These are phyloP conservation scores for Juglanconis oblonga DNA, from an alignment of 2,329 filamentous ascomycete genomes.

Conservation along the genomic window DNA sequence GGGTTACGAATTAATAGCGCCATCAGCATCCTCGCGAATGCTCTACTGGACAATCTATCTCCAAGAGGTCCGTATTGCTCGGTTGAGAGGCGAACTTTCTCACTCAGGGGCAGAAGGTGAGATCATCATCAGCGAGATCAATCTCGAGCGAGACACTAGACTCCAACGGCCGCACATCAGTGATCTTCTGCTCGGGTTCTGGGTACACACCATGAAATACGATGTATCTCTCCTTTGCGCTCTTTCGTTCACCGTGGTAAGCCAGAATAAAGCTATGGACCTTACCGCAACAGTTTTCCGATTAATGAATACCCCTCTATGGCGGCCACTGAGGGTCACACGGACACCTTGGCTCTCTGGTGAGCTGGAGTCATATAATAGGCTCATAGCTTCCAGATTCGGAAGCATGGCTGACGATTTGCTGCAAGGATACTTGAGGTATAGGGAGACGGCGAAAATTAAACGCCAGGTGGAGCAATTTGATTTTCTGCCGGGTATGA, in stretches of 20 bases:
- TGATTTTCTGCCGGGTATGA: background rate
- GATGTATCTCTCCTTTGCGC: background rate
- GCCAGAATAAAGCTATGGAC: accelerated
- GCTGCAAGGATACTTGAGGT: background rate
- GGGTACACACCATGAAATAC: background rate
- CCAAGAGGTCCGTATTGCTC: background rate
- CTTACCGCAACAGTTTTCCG: background rate
- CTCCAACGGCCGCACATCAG: background rate
- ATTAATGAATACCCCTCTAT: background rate
- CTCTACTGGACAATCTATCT: background rate
- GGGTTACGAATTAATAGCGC: background rate
- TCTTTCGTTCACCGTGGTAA: background rate
- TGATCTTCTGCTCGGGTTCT: background rate
- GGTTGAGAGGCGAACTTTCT: background rate
- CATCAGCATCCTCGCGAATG: background rate
- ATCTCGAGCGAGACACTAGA: background rate
- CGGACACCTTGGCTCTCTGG: background rate
- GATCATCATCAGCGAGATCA: background rate
- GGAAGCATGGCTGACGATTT: background rate
- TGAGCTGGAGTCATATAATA: background rate
- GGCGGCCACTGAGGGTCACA: background rate
- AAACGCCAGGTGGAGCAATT: background rate
- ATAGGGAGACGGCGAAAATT: background rate
- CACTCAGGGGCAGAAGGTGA: background rate
- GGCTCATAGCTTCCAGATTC: no score